Conservation (phyloP, 768 basidiomycete genomes). For the Rhizopogon vulgaris region DNA sequence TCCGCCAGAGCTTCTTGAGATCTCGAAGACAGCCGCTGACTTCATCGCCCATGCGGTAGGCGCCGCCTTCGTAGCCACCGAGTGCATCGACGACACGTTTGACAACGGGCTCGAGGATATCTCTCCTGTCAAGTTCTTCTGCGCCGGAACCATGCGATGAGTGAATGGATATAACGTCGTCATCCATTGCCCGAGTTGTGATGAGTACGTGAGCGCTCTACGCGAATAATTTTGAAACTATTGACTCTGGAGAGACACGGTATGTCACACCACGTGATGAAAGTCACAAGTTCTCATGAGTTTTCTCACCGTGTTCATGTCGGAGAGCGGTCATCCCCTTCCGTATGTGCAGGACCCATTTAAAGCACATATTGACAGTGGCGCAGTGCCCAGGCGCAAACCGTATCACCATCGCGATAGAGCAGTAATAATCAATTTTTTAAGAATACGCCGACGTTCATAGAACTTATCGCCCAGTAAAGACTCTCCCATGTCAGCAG, state of each 20-base stretch:
- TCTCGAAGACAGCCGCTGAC: conserved; percentile 84
- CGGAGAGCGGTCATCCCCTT: no score
- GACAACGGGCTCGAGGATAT: conserved; percentile 61
- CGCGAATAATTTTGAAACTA: not conserved
- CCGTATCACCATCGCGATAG: not conserved
- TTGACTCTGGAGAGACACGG: conserved; percentile 11
- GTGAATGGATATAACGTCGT: conserved; percentile 30
- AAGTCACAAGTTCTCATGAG: no score
- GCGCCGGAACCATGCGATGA: conserved; percentile 20
- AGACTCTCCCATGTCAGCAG: not conserved
- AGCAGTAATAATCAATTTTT: no score
- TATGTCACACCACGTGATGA: conserved; percentile 21
- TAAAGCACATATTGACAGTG: not conserved
- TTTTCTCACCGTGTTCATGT: no score
- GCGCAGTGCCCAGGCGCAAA: not conserved
- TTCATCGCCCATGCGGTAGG: conserved; percentile 77
- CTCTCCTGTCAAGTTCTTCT: conserved; percentile 36
- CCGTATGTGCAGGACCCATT: not conserved
- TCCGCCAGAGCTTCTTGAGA: conserved; percentile 91
- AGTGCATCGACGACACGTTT: conserved; percentile 74
- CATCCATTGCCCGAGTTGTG: conserved; percentile 14
- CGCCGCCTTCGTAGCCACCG: conserved; percentile 63
- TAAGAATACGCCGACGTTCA: not conserved
- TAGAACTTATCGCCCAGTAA: no score
- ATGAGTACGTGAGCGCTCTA: not conserved